Conservation (phyloP, 2,329 filamentous ascomycete species). For the Aotearoamyces nothofagi region DNA sequence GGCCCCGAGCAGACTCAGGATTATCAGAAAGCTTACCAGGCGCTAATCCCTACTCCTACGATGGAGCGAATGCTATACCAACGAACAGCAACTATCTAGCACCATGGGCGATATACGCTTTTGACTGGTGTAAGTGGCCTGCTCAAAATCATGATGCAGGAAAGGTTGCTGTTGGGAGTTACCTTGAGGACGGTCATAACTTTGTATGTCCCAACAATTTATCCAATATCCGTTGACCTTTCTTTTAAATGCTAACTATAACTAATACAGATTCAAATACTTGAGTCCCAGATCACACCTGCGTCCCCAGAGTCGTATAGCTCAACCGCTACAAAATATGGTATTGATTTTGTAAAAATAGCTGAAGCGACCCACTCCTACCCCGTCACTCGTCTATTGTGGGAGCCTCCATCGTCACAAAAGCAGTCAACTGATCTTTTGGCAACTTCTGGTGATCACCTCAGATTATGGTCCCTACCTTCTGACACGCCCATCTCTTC, state of each 20-base stretch:
- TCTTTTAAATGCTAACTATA: too few relatives aligned
- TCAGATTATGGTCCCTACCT: conserved; percentile 86
- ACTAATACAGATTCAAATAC: conserved; percentile 70
- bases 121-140: conserved; percentile 99
- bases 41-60: conserved; percentile 40
- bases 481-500: conserved; percentile 39
- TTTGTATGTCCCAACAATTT: conserved; percentile 45
- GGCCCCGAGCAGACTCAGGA: conserved; percentile 70
- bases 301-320: conserved; percentile 54
- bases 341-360: conserved; percentile 80
- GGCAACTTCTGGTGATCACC: conserved; percentile 86
- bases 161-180: conserved; percentile 90
- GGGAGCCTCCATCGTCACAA: conserved; percentile 89
- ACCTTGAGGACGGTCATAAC: conserved; percentile 94
- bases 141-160: conserved; percentile 67
- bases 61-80: conserved; percentile 47
- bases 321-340: conserved; percentile 57
- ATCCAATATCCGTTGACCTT: too few relatives aligned
- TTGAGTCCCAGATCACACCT: conserved; percentile 68
- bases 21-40: conserved; percentile 58
- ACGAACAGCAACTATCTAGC: conserved; percentile 86
- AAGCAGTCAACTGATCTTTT: conserved; percentile 93
- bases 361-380: conserved; percentile 97
- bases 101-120: conserved; percentile 90
- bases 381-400: conserved; percentile 85